Percentiles rank a stretch among this genome's conserved stretches.
These are phyloP conservation scores for Lasiosphaeria miniovina DNA, from an alignment of 495 filamentous ascomycete species.

Conservation along the genomic window DNA sequence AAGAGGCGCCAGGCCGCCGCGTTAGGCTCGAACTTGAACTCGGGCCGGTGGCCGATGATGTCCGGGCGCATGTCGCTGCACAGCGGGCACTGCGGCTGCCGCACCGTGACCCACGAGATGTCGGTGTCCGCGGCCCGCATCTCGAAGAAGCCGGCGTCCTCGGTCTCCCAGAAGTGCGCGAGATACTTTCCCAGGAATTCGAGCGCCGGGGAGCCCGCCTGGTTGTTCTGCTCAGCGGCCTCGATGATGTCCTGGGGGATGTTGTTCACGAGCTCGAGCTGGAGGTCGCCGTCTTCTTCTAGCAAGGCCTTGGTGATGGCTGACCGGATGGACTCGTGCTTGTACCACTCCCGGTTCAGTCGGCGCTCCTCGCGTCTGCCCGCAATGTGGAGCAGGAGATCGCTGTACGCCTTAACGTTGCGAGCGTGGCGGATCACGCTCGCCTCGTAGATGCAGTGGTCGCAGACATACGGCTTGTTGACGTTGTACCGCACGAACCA, in stretches of 20 bases:
- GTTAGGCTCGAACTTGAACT: background rate
- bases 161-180: no score
- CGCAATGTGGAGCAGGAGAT: background rate
- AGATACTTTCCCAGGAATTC: background rate
- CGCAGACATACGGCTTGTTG: background rate
- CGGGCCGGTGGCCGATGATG: background rate
- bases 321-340: no score
- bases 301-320: no score
- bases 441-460: background rate
- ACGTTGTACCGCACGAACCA: background rate
- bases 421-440: background rate
- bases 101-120: background rate
- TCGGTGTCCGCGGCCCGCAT: background rate
- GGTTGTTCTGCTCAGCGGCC: background rate
- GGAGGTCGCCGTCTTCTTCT: no score
- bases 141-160: background rate
- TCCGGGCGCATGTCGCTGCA: background rate
- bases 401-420: background rate
- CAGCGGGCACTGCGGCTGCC: background rate
- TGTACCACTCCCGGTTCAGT: no score
- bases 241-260: background rate
- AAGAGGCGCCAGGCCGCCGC: background rate
- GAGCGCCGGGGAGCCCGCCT: background rate
- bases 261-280: no score
- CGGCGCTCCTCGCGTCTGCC: background rate